Conservation (phyloP, 306 rosid species). For the Phaseolus lunatus region DNA sequence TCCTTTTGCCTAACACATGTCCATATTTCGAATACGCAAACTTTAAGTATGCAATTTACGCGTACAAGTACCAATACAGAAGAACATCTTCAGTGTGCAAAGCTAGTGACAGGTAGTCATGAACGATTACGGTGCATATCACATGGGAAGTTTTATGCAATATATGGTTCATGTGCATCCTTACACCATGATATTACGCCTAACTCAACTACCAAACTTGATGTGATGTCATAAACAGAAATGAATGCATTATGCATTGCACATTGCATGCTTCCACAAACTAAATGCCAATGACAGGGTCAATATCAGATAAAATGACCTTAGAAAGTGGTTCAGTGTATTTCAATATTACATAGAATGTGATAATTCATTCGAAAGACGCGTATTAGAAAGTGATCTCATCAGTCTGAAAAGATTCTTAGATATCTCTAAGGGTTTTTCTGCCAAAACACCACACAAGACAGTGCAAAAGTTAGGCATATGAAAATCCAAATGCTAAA, state of each 20-base stretch:
- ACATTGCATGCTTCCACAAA: not conserved
- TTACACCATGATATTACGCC: slow-evolving; percentile 16
- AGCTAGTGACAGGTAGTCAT: not conserved
- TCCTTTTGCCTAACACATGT: too few species aligned
- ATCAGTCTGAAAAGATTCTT: not conserved
- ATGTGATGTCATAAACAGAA: slow-evolving; percentile 10
- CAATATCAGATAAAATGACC: slow-evolving; percentile 20
- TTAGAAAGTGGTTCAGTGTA: slow-evolving; percentile 27
- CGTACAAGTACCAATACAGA: not conserved
- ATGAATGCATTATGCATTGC: slow-evolving; percentile 29
- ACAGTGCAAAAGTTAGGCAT: not conserved
- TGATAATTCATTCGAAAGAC: not conserved
- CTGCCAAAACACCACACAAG: slow-evolving; percentile 8
- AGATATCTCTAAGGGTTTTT: not conserved
- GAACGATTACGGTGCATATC: slow-evolving; percentile 8
- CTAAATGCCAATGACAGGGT: slow-evolving; percentile 19
- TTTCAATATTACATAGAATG: not conserved
- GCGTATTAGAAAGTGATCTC: not conserved
- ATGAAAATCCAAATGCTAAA: slow-evolving; percentile 27
- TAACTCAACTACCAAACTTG: slow-evolving; percentile 3
- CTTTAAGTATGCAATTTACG: not conserved
- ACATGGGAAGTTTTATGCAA: slow-evolving; percentile 24
- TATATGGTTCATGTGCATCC: slow-evolving; percentile 11
- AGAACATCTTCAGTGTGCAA: not conserved
- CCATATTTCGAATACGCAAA: slow-evolving; percentile 1